A percentile compares a stretch with the other conserved stretches of the same genome.
Evolutionary conservation across 1,284 basidiomycete genomes (phyloP).

Genomic region (Cryptococcus hybrid): DNA sequence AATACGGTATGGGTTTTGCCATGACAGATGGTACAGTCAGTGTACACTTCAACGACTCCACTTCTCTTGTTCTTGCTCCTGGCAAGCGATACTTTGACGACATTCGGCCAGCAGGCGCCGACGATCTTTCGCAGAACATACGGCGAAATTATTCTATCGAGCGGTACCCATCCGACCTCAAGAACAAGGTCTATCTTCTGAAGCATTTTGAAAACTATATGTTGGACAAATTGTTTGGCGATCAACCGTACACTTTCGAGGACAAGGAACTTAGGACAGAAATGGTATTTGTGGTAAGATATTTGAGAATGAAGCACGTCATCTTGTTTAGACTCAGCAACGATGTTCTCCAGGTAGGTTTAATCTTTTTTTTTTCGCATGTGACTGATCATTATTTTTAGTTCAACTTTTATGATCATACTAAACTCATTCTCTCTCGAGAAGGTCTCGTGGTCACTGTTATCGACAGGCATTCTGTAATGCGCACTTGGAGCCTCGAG

Average conservation of each 20-base stretch:
- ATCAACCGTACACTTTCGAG: constrained; percentile 75
- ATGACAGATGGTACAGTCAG: constrained; percentile 92
- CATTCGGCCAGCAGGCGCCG: constrained; percentile 51
- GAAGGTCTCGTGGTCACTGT: constrained; percentile 76
- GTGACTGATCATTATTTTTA: constrained; percentile 43
- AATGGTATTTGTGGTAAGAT: constrained; percentile 94
- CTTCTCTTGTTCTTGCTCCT: constrained; percentile 76
- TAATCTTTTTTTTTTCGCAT: not conserved
- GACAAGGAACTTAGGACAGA: constrained; percentile 68
- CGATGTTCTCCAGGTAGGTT: constrained; percentile 78
- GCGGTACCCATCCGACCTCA: constrained; percentile 58
- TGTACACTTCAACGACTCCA: constrained; percentile 95
- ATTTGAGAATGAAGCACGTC: constrained; percentile 92
- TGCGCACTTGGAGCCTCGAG: constrained; percentile 71
- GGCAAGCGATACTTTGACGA: constrained; percentile 88
- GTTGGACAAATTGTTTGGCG: constrained; percentile 76
- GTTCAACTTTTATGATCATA: constrained; percentile 99
- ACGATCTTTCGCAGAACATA: constrained; percentile 23
- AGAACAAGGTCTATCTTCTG: constrained; percentile 83
- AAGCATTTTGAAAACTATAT: constrained; percentile 93
- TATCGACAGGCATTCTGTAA: constrained; percentile 82
- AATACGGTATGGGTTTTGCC: constrained; percentile 98
- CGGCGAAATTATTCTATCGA: constrained; percentile 46
- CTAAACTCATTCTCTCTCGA: constrained; percentile 84
- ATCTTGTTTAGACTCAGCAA: constrained; percentile 96